Evolutionary conservation across 2,329 filamentous ascomycete genomes (phyloP).

Genomic region (Lecanicillium sp.): DNA sequence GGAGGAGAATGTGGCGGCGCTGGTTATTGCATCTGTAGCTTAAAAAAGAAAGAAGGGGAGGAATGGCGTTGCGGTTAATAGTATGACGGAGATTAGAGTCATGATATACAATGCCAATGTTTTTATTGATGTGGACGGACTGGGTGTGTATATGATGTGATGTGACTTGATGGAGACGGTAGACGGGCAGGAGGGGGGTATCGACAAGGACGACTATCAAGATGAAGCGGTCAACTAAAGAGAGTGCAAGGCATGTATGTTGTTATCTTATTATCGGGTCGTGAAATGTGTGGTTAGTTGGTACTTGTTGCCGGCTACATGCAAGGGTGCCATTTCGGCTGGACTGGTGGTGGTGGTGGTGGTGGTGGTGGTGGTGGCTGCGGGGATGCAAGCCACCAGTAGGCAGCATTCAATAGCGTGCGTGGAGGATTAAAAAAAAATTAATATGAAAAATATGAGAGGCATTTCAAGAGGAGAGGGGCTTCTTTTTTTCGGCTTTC

Average conservation of each 20-base stretch:
- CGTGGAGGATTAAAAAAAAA: neutral
- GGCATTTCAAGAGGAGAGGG: neutral
- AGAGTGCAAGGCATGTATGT: too few relatives aligned
- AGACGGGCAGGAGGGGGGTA: too few relatives aligned
- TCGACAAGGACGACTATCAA: too few relatives aligned
- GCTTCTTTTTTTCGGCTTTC: neutral
- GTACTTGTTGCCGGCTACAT: too few relatives aligned
- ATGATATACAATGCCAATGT: slow-evolving; percentile 11
- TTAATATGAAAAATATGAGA: too few relatives aligned
- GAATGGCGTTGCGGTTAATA: slow-evolving; percentile 32
- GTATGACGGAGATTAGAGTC: slow-evolving; percentile 25
- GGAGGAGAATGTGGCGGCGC: slow-evolving; percentile 80
- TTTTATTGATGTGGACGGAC: neutral
- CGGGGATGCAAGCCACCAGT: neutral
- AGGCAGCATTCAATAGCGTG: neutral
- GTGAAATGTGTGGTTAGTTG: too few relatives aligned
- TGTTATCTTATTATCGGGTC: too few relatives aligned
- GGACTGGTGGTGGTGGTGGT: too few relatives aligned
- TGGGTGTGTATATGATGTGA: too few relatives aligned
- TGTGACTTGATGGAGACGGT: too few relatives aligned
- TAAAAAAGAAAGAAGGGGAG: slow-evolving; percentile 40
- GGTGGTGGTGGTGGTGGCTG: neutral
- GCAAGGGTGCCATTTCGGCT: too few relatives aligned
- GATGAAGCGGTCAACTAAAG: too few relatives aligned
- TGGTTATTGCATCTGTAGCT: slow-evolving; percentile 79